phyloP scores from a whole-genome alignment of 306 rosid genomes.

The Corylus heterophylla region DNA sequence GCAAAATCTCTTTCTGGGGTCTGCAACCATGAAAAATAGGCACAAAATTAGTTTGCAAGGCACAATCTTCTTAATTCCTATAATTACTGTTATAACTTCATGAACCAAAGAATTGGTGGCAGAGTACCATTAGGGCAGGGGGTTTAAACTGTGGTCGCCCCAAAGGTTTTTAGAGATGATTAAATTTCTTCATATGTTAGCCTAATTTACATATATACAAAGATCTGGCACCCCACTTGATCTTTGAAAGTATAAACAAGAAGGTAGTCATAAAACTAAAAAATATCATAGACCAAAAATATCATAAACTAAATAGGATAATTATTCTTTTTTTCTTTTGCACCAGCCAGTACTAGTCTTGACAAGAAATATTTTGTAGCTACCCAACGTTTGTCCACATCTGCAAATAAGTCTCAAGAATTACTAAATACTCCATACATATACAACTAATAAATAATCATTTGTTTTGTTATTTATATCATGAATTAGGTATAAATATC shows the following conservation, averaged over 20 bases:
- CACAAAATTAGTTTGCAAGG: conserved; percentile 19
- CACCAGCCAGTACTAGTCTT: background rate
- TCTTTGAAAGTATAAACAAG: background rate
- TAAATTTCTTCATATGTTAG: background rate
- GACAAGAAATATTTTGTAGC: background rate
- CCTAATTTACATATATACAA: background rate
- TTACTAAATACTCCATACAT: background rate
- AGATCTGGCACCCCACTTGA: background rate
- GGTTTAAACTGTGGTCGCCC: background rate
- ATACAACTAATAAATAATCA: background rate
- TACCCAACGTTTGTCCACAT: background rate
- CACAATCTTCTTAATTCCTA: conserved; percentile 1
- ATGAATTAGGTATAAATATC: background rate
- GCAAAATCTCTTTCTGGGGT: conserved; percentile 87
- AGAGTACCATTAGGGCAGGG: background rate
- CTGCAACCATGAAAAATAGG: conserved; percentile 47
- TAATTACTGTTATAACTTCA: background rate
- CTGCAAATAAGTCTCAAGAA: background rate
- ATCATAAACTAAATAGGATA: background rate
- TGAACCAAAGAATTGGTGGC: background rate
- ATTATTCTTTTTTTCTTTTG: background rate
- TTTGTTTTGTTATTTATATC: background rate
- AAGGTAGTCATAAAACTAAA: background rate
- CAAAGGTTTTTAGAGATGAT: background rate
- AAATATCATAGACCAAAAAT: background rate